phyloP scores from a whole-genome alignment of 2,329 filamentous ascomycete genomes.

The Scedosporium apiospermum region DNA sequence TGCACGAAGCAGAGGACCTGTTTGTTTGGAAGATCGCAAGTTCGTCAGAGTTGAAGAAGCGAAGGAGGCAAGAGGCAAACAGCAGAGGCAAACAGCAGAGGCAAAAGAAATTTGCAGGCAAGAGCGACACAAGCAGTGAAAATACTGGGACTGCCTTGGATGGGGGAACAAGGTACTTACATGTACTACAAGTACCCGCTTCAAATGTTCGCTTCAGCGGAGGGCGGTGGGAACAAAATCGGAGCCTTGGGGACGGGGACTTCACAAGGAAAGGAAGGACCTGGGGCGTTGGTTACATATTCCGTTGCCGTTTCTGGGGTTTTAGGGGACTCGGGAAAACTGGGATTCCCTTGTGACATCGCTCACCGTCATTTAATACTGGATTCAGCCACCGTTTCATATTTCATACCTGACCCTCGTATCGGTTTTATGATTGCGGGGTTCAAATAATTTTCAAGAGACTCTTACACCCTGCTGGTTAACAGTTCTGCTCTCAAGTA shows the following conservation, averaged over 20 bases:
- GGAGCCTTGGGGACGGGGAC: no score
- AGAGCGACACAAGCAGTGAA: neutral
- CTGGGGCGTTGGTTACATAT: no score
- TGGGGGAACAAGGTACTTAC: neutral
- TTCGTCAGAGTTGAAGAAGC: neutral
- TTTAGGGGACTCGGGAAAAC: neutral
- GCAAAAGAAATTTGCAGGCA: neutral
- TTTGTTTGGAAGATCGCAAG: neutral
- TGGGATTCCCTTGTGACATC: neutral
- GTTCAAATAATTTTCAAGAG: neutral
- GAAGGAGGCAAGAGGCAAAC: neutral
- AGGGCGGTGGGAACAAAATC: neutral
- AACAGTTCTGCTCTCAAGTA: neutral
- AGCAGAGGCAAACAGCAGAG: neutral
- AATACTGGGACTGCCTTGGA: neutral
- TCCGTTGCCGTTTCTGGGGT: neutral
- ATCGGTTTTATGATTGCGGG: neutral
- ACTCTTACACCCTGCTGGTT: no score
- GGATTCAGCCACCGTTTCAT: neutral
- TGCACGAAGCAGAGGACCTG: neutral
- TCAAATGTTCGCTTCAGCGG: neutral
- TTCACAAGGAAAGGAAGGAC: neutral
- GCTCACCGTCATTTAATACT: neutral
- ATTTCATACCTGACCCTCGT: neutral
- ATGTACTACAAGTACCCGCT: neutral